Evolutionary conservation across 2,329 filamentous ascomycete genomes (phyloP), one percentile per base, ranked within the genome.

Genomic region (Cladosporium sp.): DNA sequence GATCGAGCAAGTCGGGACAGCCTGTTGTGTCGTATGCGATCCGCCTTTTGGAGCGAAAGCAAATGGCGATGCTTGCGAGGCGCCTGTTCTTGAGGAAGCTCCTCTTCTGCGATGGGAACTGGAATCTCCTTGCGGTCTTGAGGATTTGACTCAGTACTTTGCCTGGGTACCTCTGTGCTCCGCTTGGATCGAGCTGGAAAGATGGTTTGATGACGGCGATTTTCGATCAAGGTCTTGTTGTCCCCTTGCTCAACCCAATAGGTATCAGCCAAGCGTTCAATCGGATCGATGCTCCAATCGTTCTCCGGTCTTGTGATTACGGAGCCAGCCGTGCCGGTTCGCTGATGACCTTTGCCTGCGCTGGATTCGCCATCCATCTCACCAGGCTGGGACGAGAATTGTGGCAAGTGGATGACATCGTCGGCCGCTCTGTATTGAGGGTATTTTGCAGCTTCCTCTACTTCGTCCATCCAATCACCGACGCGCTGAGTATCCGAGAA

Each of bases 231-330:
- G 47, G 78, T 78, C 66, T 91, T 95, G 68, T 96, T 90, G 52
- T 85, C 76, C 27, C 80, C 82, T 61, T 91, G 84, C 65, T 96
- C 89, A 18, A 95, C 72, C 93, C 93, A 99, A 62, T 91, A 89
- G 1, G 86, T 78, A 71, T 99, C 93, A 4, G 91, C 91, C 41
- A 97, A 74, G 67, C 96, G 79, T 65, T 97, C 91, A 50, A 88
- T 84, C 0, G 92, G 88, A 39, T 86, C 82, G 15, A 91, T 82
- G 34, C 82, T 79, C 93, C 93, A 97, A 63, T 95, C 90, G 19
- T 90, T 83, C 53, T 88, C 82, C 1, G 87, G 85, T 43, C 89
- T 81, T 50, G 84, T 83, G 3, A 81, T 73, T 54, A 89, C 89
- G 11, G 75, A 72, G 27, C 64, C 69, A 41, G 68, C 69, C 11